Evolutionary conservation across 345 rosid species (phyloP).

Genomic region (Hibiscus tridactylites): DNA sequence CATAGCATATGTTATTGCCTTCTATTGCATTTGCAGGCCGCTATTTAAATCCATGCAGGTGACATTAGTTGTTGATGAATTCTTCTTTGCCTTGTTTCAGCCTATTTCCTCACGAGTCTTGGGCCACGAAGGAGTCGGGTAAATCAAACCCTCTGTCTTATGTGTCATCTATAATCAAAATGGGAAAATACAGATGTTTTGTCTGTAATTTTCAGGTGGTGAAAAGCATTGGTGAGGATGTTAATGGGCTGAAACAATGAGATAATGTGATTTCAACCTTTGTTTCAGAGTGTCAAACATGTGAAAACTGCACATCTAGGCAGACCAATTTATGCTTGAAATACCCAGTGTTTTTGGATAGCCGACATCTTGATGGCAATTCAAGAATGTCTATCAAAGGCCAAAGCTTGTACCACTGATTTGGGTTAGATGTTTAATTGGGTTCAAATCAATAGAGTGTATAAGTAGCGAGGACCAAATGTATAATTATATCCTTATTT

Average conservation of each 20-base stretch:
- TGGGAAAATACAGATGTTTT: not conserved
- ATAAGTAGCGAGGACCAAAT: no score
- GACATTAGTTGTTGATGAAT: not conserved
- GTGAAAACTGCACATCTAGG: not conserved
- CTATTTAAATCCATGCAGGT: not conserved
- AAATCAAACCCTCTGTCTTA: not conserved
- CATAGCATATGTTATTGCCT: no score
- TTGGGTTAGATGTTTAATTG: not conserved
- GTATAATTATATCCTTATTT: no score
- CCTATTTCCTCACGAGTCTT: not conserved
- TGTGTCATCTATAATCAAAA: not conserved
- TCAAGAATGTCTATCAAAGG: not conserved
- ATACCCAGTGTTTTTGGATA: not conserved
- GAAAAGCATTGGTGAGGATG: not conserved
- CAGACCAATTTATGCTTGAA: not conserved
- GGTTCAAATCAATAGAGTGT: no score
- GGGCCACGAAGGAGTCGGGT: not conserved
- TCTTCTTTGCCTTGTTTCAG: not conserved
- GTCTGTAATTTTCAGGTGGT: not conserved
- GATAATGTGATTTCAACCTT: not conserved
- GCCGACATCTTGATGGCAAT: not conserved
- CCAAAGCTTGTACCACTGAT: not conserved
- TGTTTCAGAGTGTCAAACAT: not conserved
- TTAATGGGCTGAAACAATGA: not conserved
- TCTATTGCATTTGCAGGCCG: no score